Conservation (phyloP, 306 rosid genomes). For the Gillenia trifoliata region DNA sequence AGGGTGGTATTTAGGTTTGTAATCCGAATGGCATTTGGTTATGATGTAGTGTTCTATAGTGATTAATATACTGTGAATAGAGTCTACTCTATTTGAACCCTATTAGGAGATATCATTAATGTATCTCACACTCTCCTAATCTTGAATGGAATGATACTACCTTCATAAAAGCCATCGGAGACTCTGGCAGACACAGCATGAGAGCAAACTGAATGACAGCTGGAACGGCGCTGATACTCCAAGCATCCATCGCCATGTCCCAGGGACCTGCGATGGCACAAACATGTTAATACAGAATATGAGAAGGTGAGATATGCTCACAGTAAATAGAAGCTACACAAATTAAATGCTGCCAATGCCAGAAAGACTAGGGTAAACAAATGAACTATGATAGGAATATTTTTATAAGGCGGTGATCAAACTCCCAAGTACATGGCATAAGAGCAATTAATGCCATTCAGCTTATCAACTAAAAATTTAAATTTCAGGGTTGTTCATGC, state of each 20-base stretch:
- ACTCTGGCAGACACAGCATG: constrained; percentile 81
- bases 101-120: neutral
- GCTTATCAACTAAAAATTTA: neutral
- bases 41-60: neutral
- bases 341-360: neutral
- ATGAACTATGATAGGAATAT: neutral
- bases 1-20: neutral
- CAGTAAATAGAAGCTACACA: neutral
- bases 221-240: constrained; percentile 82
- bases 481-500: neutral
- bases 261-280: constrained; percentile 52
- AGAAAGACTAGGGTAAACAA: neutral
- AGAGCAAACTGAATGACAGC: constrained; percentile 71
- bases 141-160: constrained; percentile 18
- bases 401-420: neutral
- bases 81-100: too few species aligned
- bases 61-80: too few species aligned
- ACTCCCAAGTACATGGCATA: neutral
- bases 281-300: constrained; percentile 7
- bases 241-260: constrained; percentile 98
- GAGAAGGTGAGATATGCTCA: neutral
- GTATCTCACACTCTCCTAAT: neutral
- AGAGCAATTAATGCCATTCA: neutral
- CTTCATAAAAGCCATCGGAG: constrained; percentile 91
- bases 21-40: neutral